Conservation (phyloP, 768 basidiomycete genomes). For the Leccinum barrowsii region DNA sequence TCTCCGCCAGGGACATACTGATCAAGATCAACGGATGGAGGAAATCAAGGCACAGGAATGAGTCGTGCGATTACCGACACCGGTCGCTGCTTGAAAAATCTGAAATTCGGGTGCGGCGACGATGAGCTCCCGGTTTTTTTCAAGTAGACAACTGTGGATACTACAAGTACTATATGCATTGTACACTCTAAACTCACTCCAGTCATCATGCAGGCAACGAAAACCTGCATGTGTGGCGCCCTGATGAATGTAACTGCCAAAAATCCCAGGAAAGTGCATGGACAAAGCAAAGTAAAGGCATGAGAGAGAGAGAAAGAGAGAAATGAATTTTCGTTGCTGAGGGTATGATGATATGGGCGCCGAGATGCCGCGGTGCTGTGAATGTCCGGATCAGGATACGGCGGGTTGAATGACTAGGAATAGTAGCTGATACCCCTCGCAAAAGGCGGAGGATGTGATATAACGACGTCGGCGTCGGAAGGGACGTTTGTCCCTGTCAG, state of each 20-base stretch:
- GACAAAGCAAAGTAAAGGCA: not conserved
- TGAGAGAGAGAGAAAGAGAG: not conserved
- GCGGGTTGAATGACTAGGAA: constrained; percentile 4
- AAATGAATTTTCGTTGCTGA: not conserved
- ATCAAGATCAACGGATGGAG: not conserved
- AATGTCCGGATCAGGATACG: not conserved
- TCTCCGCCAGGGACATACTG: constrained; percentile 21
- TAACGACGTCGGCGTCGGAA: not conserved
- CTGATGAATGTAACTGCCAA: not conserved
- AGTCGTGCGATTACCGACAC: not conserved
- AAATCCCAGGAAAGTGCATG: not conserved
- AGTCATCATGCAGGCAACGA: constrained; percentile 1
- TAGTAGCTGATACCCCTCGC: constrained; percentile 27
- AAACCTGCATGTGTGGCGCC: constrained; percentile 1
- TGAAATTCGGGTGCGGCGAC: not conserved
- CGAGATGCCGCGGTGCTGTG: not conserved
- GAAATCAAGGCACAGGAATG: not conserved
- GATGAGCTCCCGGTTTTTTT: not conserved
- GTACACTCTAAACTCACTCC: not conserved
- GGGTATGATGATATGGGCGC: not conserved
- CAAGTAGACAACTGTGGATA: not conserved
- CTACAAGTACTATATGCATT: not conserved
- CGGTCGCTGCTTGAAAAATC: not conserved
- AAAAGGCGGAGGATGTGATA: constrained; percentile 10
- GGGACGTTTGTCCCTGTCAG: not conserved